These are phyloP conservation scores for Kwoniella mangroviensis DNA, from an alignment of 768 basidiomycete genomes.

Conservation along the genomic window DNA sequence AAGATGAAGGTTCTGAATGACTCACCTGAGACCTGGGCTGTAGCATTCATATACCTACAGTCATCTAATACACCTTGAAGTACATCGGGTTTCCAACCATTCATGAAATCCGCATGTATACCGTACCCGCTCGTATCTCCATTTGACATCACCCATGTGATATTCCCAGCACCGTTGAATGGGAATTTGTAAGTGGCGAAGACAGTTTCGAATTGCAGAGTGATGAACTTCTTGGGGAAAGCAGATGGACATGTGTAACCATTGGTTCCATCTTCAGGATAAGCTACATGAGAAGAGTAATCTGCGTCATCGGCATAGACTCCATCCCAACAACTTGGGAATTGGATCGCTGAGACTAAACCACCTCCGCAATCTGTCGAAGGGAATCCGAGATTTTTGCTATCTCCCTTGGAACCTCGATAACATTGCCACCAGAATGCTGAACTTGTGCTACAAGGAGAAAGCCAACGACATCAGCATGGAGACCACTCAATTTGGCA, in stretches of 20 bases:
- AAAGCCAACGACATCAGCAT: background rate
- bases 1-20: background rate
- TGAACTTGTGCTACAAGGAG: background rate
- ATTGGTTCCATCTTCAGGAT: constrained; percentile 30
- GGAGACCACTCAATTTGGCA: background rate
- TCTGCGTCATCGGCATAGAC: constrained; percentile 30
- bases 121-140: constrained; percentile 34
- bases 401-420: constrained; percentile 19
- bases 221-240: constrained; percentile 39
- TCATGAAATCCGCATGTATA: constrained; percentile 36
- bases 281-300: constrained; percentile 33
- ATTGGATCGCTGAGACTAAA: constrained; percentile 22
- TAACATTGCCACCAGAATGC: constrained; percentile 34
- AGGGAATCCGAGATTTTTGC: constrained; percentile 27
- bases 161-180: constrained; percentile 29
- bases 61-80: constrained; percentile 32
- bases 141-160: constrained; percentile 29
- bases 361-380: constrained; percentile 22
- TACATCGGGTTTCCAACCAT: constrained; percentile 32
- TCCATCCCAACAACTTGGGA: constrained; percentile 41
- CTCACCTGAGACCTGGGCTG: constrained; percentile 14
- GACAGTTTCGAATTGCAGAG: constrained; percentile 33
- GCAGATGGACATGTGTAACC: constrained; percentile 31
- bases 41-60: constrained; percentile 37
- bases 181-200: constrained; percentile 27